phyloP scores from a whole-genome alignment of 2,329 filamentous ascomycete genomes.

The Hymenoscyphus infarciens region DNA sequence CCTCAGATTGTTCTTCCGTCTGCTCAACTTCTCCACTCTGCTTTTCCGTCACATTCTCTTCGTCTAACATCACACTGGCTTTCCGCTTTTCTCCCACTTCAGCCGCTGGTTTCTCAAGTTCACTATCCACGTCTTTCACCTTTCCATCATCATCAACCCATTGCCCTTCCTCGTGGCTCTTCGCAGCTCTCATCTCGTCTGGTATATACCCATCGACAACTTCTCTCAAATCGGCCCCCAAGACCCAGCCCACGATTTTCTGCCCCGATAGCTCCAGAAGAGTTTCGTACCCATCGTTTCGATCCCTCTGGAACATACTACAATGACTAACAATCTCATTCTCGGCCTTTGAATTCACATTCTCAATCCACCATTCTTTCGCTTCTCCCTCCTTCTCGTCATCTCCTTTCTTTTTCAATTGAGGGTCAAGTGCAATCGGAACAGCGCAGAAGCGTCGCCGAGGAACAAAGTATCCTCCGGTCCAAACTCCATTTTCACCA shows the following conservation, averaged over 20 bases:
- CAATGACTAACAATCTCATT: constrained; percentile 32
- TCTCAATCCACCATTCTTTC: constrained; percentile 22
- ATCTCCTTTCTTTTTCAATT: constrained; percentile 11
- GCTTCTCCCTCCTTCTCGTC: constrained; percentile 10
- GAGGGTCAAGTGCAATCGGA: constrained; percentile 36
- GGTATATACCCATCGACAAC: constrained; percentile 26
- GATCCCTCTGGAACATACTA: constrained; percentile 29
- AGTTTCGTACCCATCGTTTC: constrained; percentile 25
- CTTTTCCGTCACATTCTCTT: constrained; percentile 3
- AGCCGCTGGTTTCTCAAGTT: background rate
- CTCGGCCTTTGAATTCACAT: constrained; percentile 23
- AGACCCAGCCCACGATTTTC: constrained; percentile 23
- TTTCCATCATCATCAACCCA: constrained; percentile 29
- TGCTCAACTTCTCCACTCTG: background rate
- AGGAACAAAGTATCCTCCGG: constrained; percentile 55
- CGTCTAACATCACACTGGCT: constrained; percentile 18
- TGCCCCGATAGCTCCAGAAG: constrained; percentile 20
- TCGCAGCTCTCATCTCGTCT: constrained; percentile 15
- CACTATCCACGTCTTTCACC: constrained; percentile 10
- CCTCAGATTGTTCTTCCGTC: background rate
- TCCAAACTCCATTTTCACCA: constrained; percentile 65
- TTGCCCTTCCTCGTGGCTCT: constrained; percentile 19
- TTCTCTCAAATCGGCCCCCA: constrained; percentile 18
- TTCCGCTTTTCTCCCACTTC: constrained; percentile 23
- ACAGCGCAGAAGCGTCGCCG: constrained; percentile 79